Evolutionary conservation across 306 rosid species (phyloP), one percentile per base, ranked within the genome.

Genomic region (Gastrolobium bilobum): DNA sequence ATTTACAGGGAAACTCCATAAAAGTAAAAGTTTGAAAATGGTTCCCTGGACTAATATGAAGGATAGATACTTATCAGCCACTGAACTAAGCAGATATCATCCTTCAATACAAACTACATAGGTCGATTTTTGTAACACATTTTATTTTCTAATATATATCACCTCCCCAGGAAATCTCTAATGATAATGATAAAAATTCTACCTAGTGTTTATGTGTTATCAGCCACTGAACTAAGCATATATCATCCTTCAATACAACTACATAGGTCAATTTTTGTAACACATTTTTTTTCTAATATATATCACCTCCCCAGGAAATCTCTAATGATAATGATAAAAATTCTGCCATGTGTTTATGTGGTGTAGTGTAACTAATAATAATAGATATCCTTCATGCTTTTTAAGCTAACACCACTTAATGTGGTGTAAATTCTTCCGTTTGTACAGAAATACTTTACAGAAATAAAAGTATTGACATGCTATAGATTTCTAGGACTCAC

Each of bases 221-320:
- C 20, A 46, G 46, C 68, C 58, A 58, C 44, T 30, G 33, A 61
- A 34, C 53, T 11, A 34, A 75, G 50, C n/a, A 60, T 14, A 75
- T 3, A 44, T 26, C 30, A 34, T 59, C 47, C 33, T 48, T 35
- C 52, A 43, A 58, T n/a, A 59, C 37, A 26, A 38, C 2, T 15
- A 44, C 54, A 72, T 37, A 3, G 40, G 3, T 37, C 26, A 1
- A 20, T 20, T 20, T 20, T 20, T 20, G 26, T 20, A 20, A 20
- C 26, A 20, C 26, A 20, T 20, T 20, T 20, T 20, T 20, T 20
- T 20, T 20, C 26, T 20, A 20, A n/a, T n/a, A n/a, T n/a, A n/a
- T n/a, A n/a, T n/a, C n/a, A n/a, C n/a, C n/a, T n/a, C n/a, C n/a
- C 26, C 26, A 20, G 26, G 26, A 20, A 20, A 20, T 20, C 26